A percentile compares a stretch with the other conserved stretches of the same genome.
Evolutionary conservation across 768 basidiomycete species (phyloP).

Genomic region (Pleurotus sapidus): DNA sequence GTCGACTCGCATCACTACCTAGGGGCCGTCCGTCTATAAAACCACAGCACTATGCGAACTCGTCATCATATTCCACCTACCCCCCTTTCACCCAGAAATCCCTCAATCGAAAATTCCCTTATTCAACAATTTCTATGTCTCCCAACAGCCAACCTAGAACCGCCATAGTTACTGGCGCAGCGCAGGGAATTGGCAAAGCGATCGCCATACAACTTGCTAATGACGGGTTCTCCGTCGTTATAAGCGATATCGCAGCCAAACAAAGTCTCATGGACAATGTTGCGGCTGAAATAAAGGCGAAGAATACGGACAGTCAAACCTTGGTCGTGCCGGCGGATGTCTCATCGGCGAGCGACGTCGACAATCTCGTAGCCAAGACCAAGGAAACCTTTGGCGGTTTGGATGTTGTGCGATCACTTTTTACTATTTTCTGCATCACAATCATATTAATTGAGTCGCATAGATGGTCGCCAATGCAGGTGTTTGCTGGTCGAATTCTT

Average conservation of each 20-base stretch:
- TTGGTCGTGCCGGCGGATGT: slow-evolving; percentile 22
- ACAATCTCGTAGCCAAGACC: slow-evolving; percentile 21
- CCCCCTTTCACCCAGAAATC: no score
- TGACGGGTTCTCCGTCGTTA: slow-evolving; percentile 28
- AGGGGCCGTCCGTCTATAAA: not conserved
- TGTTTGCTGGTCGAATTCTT: slow-evolving; percentile 10
- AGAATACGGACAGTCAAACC: slow-evolving; percentile 13
- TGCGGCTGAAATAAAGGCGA: slow-evolving; percentile 21
- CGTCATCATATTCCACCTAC: not conserved
- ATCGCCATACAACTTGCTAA: slow-evolving; percentile 28
- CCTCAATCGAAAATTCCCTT: not conserved
- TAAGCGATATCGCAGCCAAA: slow-evolving; percentile 24
- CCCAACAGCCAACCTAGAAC: not conserved
- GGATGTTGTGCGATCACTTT: slow-evolving; percentile 19
- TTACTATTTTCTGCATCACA: not conserved
- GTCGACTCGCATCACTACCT: not conserved
- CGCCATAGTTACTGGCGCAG: slow-evolving; percentile 29
- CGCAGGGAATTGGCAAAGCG: slow-evolving; percentile 29
- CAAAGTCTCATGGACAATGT: slow-evolving; percentile 16
- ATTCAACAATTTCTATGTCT: not conserved
- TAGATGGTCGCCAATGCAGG: slow-evolving; percentile 37
- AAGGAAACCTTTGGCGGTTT: slow-evolving; percentile 18
- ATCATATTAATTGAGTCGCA: not conserved
- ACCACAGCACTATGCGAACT: not conserved
- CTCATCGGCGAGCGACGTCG: slow-evolving; percentile 23